Base-by-base conservation (phyloP, 331 rosid genomes). In the Dryas integrifolia region DNA sequence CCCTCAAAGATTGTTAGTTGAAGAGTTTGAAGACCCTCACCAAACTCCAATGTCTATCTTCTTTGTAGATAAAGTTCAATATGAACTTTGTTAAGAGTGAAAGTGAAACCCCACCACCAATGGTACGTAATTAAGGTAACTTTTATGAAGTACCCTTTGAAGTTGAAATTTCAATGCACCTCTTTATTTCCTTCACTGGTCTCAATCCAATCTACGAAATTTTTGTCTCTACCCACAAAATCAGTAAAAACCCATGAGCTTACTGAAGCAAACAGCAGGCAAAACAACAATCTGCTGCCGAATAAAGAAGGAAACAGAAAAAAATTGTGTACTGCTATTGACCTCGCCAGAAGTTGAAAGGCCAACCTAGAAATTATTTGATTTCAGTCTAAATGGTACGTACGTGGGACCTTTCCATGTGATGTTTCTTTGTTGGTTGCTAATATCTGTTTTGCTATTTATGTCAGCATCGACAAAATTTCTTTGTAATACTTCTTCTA, bases 21-120 rank as follows among this genome's bases (percentile, higher is more conserved):
- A 45, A 71, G 69, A 74, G 66, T 67, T 45, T 58, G 44, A 45
- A 71, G 69, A 74, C 69, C 70, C 65, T 21, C 80, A 70, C 80
- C 87, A 82, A 82, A 81, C 73, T 55, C 80, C 69, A 11, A 69
- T 76, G 76, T 53, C 82, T 80, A 85, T 85, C 85, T 49, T 40
- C 44, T 58, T 76, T 62, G 35, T 18, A 70, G 59, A 73, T 72
- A 30, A 8, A 68, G 56, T 72, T 68, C 79, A 13, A 48, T 47
- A 8, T 49, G 6, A 24, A 45, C 80, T 74, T 65, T 73, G 65
- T 63, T 74, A 52, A 15, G 64, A 44, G 52, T 78, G 82, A 82
- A 62, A 74, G 53, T n/a, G 48, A 65, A 56, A 48, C 65, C 76
- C 72, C 73, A 69, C 75, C 65, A 14, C 3, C 16, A 69, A 65